Conservation (phyloP, 306 rosid genomes). For the Trifolium subterraneum region DNA sequence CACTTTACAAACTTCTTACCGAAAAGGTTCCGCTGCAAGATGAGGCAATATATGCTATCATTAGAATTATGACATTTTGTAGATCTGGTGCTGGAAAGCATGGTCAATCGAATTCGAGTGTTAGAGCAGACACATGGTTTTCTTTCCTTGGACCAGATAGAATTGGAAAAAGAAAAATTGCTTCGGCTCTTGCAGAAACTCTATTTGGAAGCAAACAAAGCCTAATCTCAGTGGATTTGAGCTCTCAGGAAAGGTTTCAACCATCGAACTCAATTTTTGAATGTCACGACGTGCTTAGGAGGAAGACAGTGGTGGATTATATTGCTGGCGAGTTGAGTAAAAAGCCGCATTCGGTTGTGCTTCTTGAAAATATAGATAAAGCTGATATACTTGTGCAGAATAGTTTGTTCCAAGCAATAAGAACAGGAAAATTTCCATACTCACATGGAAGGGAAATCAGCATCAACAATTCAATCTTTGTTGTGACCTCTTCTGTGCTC, state of each 20-base stretch:
- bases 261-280: conserved; percentile 51
- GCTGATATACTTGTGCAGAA: conserved; percentile 71
- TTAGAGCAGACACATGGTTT: conserved; percentile 80
- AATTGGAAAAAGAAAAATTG: conserved; percentile 79
- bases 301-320: conserved; percentile 71
- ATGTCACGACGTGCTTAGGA: conserved; percentile 62
- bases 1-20: conserved; percentile 53
- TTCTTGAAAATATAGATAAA: conserved; percentile 73
- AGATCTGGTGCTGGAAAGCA: conserved; percentile 59
- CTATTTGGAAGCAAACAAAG: conserved; percentile 62
- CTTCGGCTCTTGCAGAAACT: conserved; percentile 69
- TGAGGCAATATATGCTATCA: conserved; percentile 69
- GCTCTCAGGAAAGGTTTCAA: conserved; percentile 48
- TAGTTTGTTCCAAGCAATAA: conserved; percentile 74
- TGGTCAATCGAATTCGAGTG: conserved; percentile 49
- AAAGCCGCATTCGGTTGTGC: conserved; percentile 70
- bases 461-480: conserved; percentile 61
- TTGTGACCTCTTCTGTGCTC: conserved; percentile 50
- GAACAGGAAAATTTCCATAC: conserved; percentile 75
- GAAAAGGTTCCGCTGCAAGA: conserved; percentile 83
- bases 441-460: conserved; percentile 80
- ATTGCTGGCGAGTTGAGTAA: conserved; percentile 77
- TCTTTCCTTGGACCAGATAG: conserved; percentile 81
- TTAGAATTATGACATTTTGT: conserved; percentile 55
- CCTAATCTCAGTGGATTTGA: conserved; percentile 70